Conservation (phyloP, 2,329 filamentous ascomycete species). For the Neoascochyta sp. region DNA sequence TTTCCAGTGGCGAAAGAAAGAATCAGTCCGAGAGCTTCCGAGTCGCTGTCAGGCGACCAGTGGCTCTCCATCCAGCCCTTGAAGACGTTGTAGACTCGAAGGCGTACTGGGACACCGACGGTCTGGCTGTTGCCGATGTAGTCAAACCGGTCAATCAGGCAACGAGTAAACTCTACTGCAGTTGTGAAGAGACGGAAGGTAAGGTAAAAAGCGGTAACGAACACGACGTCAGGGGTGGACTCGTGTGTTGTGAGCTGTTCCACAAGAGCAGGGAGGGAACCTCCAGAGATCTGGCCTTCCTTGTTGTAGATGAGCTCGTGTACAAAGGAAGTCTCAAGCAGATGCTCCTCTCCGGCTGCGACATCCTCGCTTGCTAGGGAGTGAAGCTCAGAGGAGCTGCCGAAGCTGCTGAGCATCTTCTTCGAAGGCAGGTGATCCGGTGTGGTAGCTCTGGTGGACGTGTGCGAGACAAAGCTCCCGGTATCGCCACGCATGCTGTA, state of each 20-base stretch:
- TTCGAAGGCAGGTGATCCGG: constrained; percentile 61
- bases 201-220: constrained; percentile 91
- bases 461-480: constrained; percentile 72
- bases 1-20: constrained; percentile 73
- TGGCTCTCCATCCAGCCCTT: constrained; percentile 97
- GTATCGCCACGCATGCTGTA: constrained; percentile 74
- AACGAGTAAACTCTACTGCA: constrained; percentile 71
- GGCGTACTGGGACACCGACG: constrained; percentile 73
- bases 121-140: constrained; percentile 77
- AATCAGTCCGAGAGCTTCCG: constrained; percentile 70
- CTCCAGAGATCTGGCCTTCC: constrained; percentile 90
- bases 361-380: constrained; percentile 68
- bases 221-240: constrained; percentile 84
- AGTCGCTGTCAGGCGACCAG: constrained; percentile 81
- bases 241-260: constrained; percentile 92
- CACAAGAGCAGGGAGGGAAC: constrained; percentile 84
- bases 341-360: constrained; percentile 73
- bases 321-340: constrained; percentile 88
- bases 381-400: constrained; percentile 62
- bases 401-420: constrained; percentile 55
- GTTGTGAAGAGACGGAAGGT: constrained; percentile 93
- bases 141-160: constrained; percentile 86
- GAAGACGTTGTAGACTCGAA: constrained; percentile 93
- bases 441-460: constrained; percentile 83
- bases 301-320: constrained; percentile 92